phyloP scores from a whole-genome alignment of 805 yeast genomes.

The Candida xiaguanensis region DNA sequence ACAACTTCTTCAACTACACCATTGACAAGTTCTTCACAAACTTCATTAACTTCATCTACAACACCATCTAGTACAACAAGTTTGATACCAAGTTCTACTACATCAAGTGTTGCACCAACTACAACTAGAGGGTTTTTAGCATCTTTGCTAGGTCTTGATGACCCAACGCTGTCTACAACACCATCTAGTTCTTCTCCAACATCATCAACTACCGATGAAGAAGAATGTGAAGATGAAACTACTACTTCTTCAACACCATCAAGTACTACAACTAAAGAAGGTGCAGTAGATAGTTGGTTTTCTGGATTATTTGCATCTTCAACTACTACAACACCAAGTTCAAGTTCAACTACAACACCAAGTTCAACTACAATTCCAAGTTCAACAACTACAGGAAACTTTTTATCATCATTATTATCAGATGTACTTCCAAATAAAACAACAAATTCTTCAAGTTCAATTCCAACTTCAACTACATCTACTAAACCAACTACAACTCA shows the following conservation, averaged over 20 bases:
- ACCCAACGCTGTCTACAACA: not conserved
- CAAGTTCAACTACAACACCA: not conserved
- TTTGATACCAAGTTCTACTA: not conserved
- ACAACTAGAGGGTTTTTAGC: constrained; percentile 1
- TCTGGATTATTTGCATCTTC: constrained; percentile 1
- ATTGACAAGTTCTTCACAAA: not conserved
- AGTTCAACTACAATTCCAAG: not conserved
- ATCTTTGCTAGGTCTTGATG: not conserved
- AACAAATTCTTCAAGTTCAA: not conserved
- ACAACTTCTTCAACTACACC: constrained; percentile 6
- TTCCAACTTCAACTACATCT: not conserved
- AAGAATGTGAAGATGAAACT: constrained; percentile 9
- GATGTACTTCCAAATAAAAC: not conserved
- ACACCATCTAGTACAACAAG: constrained; percentile 3
- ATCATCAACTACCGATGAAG: constrained; percentile 9
- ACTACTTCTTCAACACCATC: not conserved
- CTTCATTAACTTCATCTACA: not conserved
- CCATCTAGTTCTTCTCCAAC: not conserved
- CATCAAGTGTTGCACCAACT: constrained; percentile 1
- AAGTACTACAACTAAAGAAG: not conserved
- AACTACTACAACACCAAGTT: not conserved
- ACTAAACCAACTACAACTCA: not conserved
- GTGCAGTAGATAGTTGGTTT: constrained; percentile 1
- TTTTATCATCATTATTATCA: constrained; percentile 1
- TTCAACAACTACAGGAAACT: not conserved